Conservation (phyloP, 306 rosid species). For the Clitoria ternatea region DNA sequence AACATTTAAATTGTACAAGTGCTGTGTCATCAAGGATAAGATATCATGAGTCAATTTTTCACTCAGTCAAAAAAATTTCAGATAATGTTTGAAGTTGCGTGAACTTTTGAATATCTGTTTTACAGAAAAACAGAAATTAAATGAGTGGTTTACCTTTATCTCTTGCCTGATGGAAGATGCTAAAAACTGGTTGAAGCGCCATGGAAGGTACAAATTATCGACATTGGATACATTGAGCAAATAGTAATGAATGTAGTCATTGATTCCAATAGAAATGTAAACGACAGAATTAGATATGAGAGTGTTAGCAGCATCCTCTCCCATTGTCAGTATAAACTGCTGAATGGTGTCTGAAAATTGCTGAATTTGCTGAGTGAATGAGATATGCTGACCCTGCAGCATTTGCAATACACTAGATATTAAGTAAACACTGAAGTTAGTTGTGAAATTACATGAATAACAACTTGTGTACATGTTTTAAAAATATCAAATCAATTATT, state of each 20-base stretch:
- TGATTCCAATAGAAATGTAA: conserved; percentile 82
- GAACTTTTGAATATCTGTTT: background rate
- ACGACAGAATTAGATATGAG: conserved; percentile 57
- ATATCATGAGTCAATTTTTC: conserved; percentile 3
- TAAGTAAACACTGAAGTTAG: too few relatives aligned
- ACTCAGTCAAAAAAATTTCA: background rate
- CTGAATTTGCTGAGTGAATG: conserved; percentile 76
- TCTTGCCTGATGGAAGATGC: conserved; percentile 56
- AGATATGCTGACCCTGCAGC: conserved; percentile 80
- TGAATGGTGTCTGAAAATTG: conserved; percentile 73
- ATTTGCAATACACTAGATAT: too few relatives aligned
- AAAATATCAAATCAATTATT: too few relatives aligned
- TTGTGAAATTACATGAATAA: too few relatives aligned
- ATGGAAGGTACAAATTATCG: conserved; percentile 61
- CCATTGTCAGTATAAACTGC: conserved; percentile 61
- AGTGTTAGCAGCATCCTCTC: conserved; percentile 52
- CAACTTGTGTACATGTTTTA: too few relatives aligned
- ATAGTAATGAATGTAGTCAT: conserved; percentile 89
- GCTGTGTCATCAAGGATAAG: conserved; percentile 43
- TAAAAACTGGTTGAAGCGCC: conserved; percentile 76
- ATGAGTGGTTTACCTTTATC: conserved; percentile 44
- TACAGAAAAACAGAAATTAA: background rate
- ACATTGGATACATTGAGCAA: conserved; percentile 64
- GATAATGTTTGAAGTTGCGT: background rate
- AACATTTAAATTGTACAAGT: conserved; percentile 63